Base-by-base conservation (phyloP, 1,284 basidiomycete genomes). In the Ustilago esculenta region DNA sequence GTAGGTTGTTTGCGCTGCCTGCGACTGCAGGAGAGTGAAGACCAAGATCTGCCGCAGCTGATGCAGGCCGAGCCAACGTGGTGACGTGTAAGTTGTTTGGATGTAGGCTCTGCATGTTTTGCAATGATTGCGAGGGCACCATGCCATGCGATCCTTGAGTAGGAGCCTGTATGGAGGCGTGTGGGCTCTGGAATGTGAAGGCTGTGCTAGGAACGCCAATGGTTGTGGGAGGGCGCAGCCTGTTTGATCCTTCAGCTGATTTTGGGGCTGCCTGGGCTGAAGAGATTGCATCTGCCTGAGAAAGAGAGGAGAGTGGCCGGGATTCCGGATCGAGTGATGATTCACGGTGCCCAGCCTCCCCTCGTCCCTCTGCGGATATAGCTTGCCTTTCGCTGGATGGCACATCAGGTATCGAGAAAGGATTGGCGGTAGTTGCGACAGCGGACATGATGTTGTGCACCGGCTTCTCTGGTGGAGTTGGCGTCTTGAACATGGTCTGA, bases 401-500 rank as follows among this genome's bases (percentile, higher is more conserved):
- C 14, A 33, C 37, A 11, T 57, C 37, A 4, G 37, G 35, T 37
- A 58, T 37, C 12, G 52, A 41, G 48, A 49, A 48, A 18, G 59
- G 50, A n/a, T 23, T 43, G 9, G 39, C 27, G 4, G 35, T 17
- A 2, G 33, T 34, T 23, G 40, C 50, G 10, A 52, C 40, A 15
- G 41, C 64, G 1, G 43, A 37, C 52, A 56, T 60, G 50, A 56
- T 71, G 34, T 44, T 71, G 8, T 41, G 54, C 2, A 35, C 24
- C 2, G 53, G 55, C 42, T 56, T 63, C 39, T 55, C 55, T 5
- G 64, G 68, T 1, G 70, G 69, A 7, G 75, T 72, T 4, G 76
- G 73, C 12, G 73, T 70, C 34, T 72, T 68, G 51, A 76, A 81
- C 71, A 81, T 78, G 41, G 70, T 65, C 52, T 81, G 76, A 4